These are phyloP conservation scores for Massarina eburnea DNA, from an alignment of 2,329 filamentous ascomycete species.

Conservation along the genomic window DNA sequence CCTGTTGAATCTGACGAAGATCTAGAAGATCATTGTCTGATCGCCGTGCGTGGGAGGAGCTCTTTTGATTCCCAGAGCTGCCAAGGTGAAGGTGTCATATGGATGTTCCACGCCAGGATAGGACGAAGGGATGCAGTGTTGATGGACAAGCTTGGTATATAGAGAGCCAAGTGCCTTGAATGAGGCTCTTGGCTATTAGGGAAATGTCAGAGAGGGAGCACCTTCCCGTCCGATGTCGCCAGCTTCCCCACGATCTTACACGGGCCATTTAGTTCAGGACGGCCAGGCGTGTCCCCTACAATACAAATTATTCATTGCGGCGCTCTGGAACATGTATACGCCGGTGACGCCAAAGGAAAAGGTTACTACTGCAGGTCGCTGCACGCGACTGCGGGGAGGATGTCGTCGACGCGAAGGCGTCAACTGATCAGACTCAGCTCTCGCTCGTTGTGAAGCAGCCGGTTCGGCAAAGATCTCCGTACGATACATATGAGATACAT, in stretches of 20 bases:
- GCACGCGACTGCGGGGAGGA: constrained; percentile 20
- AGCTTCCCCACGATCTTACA: constrained; percentile 8
- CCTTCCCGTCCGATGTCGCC: constrained; percentile 10
- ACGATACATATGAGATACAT: constrained; percentile 1
- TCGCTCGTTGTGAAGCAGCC: constrained; percentile 2
- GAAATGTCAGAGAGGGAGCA: constrained; percentile 13
- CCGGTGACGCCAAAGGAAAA: constrained; percentile 16
- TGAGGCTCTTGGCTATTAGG: constrained; percentile 19
- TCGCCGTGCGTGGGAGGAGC: neutral
- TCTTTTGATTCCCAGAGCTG: too few relatives aligned
- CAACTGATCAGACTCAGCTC: too few relatives aligned
- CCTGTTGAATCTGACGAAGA: constrained; percentile 6
- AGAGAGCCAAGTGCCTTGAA: constrained; percentile 10
- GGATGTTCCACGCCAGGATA: constrained; percentile 4
- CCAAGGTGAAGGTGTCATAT: constrained; percentile 9
- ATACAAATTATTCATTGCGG: constrained; percentile 12
- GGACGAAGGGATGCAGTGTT: constrained; percentile 7
- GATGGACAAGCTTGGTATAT: constrained; percentile 8
- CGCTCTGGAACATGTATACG: neutral
- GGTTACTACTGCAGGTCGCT: constrained; percentile 29
- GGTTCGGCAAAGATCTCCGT: constrained; percentile 10
- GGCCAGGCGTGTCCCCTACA: neutral
- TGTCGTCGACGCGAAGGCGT: too few relatives aligned
- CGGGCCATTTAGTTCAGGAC: neutral
- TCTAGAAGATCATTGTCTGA: neutral